phyloP scores from a whole-genome alignment of 805 yeast genomes.

The Candida khao-thaluensis region DNA sequence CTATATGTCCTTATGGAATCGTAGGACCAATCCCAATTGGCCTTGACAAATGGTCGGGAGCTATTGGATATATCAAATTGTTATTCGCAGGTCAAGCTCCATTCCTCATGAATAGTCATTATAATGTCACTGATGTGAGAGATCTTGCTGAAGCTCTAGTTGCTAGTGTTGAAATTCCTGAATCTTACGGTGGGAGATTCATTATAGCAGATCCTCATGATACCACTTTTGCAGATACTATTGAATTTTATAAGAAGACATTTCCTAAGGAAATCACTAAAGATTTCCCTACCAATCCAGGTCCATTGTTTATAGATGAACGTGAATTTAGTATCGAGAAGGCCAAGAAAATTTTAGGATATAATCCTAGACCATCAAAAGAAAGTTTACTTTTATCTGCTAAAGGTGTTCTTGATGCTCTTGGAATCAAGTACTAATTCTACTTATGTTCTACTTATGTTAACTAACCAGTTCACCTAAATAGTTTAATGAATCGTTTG shows the following conservation, averaged over 20 bases:
- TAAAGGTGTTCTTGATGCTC: not conserved
- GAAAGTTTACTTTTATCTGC: not conserved
- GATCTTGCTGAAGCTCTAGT: conserved; percentile 10
- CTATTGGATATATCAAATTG: not conserved
- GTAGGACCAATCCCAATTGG: conserved; percentile 13
- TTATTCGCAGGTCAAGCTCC: not conserved
- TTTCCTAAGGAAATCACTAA: conserved; percentile 5
- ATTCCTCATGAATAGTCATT: not conserved
- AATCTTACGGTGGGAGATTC: conserved; percentile 10
- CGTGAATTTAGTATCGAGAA: not conserved
- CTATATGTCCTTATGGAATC: conserved; percentile 10
- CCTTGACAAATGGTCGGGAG: conserved; percentile 4
- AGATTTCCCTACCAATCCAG: conserved; percentile 5
- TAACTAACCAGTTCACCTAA: no score
- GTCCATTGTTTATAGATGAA: not conserved
- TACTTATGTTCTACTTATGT: no score
- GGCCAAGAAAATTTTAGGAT: conserved; percentile 5
- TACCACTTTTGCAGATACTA: not conserved
- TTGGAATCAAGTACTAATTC: conserved; percentile 1
- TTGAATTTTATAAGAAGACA: not conserved
- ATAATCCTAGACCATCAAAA: not conserved
- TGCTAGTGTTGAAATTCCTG: conserved; percentile 1
- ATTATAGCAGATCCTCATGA: conserved; percentile 2
- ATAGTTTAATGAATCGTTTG: no score
- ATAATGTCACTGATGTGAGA: conserved; percentile 10